A percentile compares a stretch with the other conserved stretches of the same genome.
Conservation (phyloP, 2,329 filamentous ascomycete species). For the Thielaviopsis populi region DNA sequence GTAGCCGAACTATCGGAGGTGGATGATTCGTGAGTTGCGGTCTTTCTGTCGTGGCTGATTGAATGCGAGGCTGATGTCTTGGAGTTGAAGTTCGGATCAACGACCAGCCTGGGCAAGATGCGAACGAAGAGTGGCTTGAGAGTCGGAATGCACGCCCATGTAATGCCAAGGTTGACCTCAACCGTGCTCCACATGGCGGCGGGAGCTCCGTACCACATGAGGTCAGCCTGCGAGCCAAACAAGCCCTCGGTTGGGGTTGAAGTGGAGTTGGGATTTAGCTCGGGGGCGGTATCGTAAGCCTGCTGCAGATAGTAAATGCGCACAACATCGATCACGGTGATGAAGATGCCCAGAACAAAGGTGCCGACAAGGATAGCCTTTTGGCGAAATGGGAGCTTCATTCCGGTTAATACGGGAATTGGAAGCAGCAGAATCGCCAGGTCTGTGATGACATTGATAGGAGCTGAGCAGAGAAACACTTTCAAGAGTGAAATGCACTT, state of each 20-base stretch:
- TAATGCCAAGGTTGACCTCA: slow-evolving; percentile 80
- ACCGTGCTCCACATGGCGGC: slow-evolving; percentile 90
- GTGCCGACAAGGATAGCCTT: slow-evolving; percentile 78
- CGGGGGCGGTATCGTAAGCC: slow-evolving; percentile 36
- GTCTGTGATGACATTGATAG: slow-evolving; percentile 85
- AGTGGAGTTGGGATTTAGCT: slow-evolving; percentile 25
- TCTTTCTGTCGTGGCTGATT: slow-evolving; percentile 14
- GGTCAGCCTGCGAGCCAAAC: slow-evolving; percentile 39
- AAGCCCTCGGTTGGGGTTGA: slow-evolving; percentile 14
- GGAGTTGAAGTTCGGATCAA: slow-evolving; percentile 28
- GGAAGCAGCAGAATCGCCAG: slow-evolving; percentile 75
- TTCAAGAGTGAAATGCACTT: slow-evolving; percentile 43
- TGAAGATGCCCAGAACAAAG: slow-evolving; percentile 76
- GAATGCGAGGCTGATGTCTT: background rate
- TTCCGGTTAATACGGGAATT: slow-evolving; percentile 72
- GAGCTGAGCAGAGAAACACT: slow-evolving; percentile 59
- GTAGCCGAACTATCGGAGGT: background rate
- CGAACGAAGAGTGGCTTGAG: slow-evolving; percentile 69
- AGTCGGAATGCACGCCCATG: slow-evolving; percentile 83
- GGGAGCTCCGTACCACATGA: slow-evolving; percentile 61
- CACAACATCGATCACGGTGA: slow-evolving; percentile 74
- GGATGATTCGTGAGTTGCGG: background rate
- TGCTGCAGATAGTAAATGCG: slow-evolving; percentile 80
- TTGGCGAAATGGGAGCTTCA: slow-evolving; percentile 71
- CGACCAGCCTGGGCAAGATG: slow-evolving; percentile 41